A percentile compares a stretch with the other conserved stretches of the same genome.
Evolutionary conservation across 371 early-diverging fungal genomes (phyloP).

Genomic region (Mortierella sp.): DNA sequence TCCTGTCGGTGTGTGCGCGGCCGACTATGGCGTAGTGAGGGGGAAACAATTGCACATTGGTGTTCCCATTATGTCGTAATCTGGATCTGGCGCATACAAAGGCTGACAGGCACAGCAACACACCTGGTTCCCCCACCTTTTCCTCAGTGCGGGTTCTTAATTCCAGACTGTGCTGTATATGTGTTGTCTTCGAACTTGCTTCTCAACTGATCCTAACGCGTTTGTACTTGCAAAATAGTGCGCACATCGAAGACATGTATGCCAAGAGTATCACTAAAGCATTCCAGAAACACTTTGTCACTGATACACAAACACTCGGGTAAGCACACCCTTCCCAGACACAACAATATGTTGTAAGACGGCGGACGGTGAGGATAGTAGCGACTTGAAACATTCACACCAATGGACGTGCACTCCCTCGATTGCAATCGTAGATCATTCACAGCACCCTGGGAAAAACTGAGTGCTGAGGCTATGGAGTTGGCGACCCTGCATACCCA

Average conservation of each 20-base stretch:
- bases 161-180: slow-evolving; percentile 6
- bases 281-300: slow-evolving; percentile 60
- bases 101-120: not conserved
- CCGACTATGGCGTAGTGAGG: not conserved
- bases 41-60: too few relatives aligned
- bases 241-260: slow-evolving; percentile 62
- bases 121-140: not conserved
- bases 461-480: slow-evolving; percentile 58
- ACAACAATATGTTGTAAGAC: too few relatives aligned
- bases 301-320: slow-evolving; percentile 61
- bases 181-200: not conserved
- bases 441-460: slow-evolving; percentile 57
- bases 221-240: slow-evolving; percentile 40
- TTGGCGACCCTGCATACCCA: slow-evolving; percentile 58
- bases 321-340: slow-evolving; percentile 26
- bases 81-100: not conserved
- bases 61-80: too few relatives aligned
- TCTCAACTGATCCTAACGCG: too few relatives aligned
- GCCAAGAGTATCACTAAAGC: slow-evolving; percentile 62
- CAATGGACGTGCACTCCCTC: not conserved
- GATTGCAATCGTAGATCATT: slow-evolving; percentile 27
- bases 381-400: too few relatives aligned
- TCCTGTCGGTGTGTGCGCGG: not conserved
- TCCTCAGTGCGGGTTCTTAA: not conserved
- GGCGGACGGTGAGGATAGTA: too few relatives aligned